Evolutionary conservation across 2,329 filamentous ascomycete species (phyloP), one percentile per base, ranked within the genome.

Genomic region (Scopulariopsis brevicaulis): DNA sequence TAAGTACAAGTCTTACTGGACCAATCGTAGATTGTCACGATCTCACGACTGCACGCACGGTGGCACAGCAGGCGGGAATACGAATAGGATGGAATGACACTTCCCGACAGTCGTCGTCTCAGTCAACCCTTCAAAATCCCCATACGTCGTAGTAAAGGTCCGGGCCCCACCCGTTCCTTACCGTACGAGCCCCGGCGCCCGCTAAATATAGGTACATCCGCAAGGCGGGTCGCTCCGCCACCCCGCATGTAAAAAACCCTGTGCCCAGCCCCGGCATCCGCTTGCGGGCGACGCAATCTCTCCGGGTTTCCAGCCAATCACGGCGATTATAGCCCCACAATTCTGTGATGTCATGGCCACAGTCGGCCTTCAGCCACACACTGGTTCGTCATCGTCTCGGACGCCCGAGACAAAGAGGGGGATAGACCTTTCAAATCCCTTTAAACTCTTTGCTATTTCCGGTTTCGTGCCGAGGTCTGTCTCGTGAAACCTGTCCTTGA

Each of bases 331-430:
- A 55, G 18, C 22, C 32, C 22, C 35, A 55, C 53, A 43, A 40
- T 10, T 20, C 10, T 11, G 54, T 56, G 54, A 56, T 56, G 54
- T 56, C 54, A 56, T 56, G n/a, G 24, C 54, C 54, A 48, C 54
- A 56, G 20, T 32, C 54, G 46, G 15, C 43, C 43, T 48, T 48
- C 43, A 48, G 43, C 43, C 43, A 48, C 43, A 48, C 43, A 48
- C 43, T 48, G 10, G 14, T 48, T 48, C 43, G 43, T 48, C 43
- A 48, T 48, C 43, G 10, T n/a, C 43, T 11, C 15, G 4, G 18
- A 4, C 7, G 34, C 15, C n/a, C 43, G 43, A 48, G n/a, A 22
- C 43, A n/a, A 48, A 20, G 10, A 4, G 5, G 43, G 22, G 6
- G 20, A 20, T 10, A 48, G n/a, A n/a, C n/a, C n/a, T 20, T 8